phyloP scores from a whole-genome alignment of 208 protist genomes.

The Acanthamoeba triangularis region DNA sequence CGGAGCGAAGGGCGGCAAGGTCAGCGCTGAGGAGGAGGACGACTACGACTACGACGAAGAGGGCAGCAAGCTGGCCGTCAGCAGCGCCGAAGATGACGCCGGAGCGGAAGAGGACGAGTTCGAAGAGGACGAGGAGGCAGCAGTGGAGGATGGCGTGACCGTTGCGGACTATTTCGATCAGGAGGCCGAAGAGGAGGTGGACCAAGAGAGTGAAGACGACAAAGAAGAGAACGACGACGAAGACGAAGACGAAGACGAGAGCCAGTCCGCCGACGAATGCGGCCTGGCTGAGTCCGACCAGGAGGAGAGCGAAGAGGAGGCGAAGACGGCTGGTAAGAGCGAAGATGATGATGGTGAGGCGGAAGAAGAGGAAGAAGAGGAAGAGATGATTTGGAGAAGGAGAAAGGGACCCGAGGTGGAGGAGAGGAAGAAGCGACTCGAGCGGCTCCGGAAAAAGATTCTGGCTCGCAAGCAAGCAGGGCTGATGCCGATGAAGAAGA shows the following conservation, averaged over 20 bases:
- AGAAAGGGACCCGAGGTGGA: background rate
- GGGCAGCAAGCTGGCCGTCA: background rate
- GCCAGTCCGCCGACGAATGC: background rate
- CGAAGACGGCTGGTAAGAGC: background rate
- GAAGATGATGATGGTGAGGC: background rate
- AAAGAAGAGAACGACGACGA: conserved; percentile 1
- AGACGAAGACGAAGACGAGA: too few relatives aligned
- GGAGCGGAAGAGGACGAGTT: background rate
- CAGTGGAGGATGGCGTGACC: background rate
- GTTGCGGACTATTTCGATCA: background rate
- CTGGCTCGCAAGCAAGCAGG: background rate
- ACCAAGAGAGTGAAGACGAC: background rate
- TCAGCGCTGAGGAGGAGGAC: background rate
- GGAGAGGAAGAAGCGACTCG: conserved; percentile 4
- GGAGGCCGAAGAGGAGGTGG: background rate
- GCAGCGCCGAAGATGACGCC: background rate
- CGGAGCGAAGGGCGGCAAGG: background rate
- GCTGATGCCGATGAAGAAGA: background rate
- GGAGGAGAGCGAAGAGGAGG: background rate
- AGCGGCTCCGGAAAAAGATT: background rate
- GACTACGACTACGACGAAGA: too few relatives aligned
- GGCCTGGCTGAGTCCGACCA: background rate
- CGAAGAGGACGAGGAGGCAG: background rate
- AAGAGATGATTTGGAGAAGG: too few relatives aligned
- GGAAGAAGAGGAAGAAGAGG: background rate